These are phyloP conservation scores for Maudiozyma barnettii DNA, from an alignment of 805 yeast genomes.

Conservation along the genomic window DNA sequence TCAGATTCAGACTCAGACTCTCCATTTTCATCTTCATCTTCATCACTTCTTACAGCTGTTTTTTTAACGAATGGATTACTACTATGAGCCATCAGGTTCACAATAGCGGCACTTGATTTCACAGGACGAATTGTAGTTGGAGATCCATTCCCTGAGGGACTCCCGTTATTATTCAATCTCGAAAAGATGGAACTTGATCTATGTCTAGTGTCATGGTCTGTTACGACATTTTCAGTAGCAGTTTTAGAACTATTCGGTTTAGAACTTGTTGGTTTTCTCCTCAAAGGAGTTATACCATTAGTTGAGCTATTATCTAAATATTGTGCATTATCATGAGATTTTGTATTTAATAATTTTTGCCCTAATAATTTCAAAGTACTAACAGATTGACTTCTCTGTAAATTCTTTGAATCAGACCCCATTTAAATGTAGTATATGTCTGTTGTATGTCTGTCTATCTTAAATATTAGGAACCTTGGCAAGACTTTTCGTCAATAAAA, in stretches of 20 bases:
- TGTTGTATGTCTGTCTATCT: too few species aligned
- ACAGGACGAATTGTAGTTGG: conserved; percentile 5
- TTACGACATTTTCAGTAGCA: background rate
- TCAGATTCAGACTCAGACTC: background rate
- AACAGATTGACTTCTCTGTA: conserved; percentile 6
- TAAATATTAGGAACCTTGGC: too few species aligned
- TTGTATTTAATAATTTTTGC: conserved; percentile 8
- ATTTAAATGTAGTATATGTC: background rate
- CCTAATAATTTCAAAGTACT: conserved; percentile 10
- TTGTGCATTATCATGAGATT: conserved; percentile 3
- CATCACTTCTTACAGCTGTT: conserved; percentile 4
- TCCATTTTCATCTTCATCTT: background rate
- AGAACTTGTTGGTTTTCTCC: conserved; percentile 3
- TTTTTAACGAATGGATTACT: conserved; percentile 27
- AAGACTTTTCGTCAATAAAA: too few species aligned
- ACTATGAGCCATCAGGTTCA: conserved; percentile 22
- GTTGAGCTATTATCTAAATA: background rate
- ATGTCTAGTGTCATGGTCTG: conserved; percentile 3
- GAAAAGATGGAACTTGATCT: conserved; percentile 19
- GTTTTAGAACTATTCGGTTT: background rate
- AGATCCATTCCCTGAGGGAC: background rate
- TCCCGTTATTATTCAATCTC: conserved; percentile 8
- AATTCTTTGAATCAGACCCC: conserved; percentile 1
- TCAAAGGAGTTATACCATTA: conserved; percentile 7
- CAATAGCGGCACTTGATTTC: conserved; percentile 20